phyloP scores from a whole-genome alignment of 2,329 filamentous ascomycete species.

The Diplodia scrobiculata region DNA sequence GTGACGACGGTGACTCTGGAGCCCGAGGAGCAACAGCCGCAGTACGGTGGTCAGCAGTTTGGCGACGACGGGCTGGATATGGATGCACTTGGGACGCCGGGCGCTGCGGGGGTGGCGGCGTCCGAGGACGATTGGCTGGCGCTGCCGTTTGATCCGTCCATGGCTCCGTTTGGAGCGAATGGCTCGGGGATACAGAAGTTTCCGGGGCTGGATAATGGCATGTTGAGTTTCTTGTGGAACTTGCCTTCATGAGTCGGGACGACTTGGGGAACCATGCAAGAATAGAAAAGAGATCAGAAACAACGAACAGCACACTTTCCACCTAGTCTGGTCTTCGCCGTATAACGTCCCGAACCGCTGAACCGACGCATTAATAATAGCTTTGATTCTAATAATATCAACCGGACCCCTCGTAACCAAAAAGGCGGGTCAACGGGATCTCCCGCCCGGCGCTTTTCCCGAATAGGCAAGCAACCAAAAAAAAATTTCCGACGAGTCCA shows the following conservation, averaged over 20 bases:
- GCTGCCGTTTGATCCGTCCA: slow-evolving; percentile 45
- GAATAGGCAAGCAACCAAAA: background rate
- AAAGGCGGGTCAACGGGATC: background rate
- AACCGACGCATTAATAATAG: background rate
- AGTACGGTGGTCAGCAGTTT: slow-evolving; percentile 1
- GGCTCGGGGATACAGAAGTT: slow-evolving; percentile 40
- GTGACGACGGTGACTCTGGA: background rate
- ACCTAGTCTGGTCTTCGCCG: background rate
- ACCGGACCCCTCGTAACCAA: background rate
- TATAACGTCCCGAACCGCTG: background rate
- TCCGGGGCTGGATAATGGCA: slow-evolving; percentile 45
- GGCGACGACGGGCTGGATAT: background rate
- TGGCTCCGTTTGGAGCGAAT: slow-evolving; percentile 43
- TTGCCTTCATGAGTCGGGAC: slow-evolving; percentile 32
- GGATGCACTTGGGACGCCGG: background rate
- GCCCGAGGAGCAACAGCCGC: background rate
- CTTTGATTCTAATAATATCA: no score
- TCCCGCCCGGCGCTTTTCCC: background rate
- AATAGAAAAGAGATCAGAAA: background rate
- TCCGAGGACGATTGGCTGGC: slow-evolving; percentile 44
- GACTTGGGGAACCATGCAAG: background rate
- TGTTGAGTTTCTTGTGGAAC: slow-evolving; percentile 47
- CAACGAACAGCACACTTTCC: background rate
- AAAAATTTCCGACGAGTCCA: background rate
- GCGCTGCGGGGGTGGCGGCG: background rate